Evolutionary conservation across 345 rosid species (phyloP).

Genomic region (Chamaenerion angustifolium): DNA sequence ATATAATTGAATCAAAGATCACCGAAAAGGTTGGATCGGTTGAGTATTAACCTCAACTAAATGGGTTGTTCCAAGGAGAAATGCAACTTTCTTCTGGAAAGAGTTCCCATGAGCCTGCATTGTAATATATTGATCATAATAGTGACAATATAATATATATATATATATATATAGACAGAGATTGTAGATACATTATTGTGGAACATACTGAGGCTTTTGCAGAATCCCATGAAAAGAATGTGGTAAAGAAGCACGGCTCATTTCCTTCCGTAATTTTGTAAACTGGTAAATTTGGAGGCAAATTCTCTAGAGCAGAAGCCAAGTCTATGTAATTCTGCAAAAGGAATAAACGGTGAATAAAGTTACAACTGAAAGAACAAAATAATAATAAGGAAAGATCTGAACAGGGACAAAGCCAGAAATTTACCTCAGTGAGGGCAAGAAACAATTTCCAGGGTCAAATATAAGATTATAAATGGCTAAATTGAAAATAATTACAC

Average conservation of each 20-base stretch:
- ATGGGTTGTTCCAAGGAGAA: constrained; percentile 71
- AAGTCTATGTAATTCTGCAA: constrained; percentile 67
- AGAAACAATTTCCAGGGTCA: too few species aligned
- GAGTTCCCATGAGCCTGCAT: constrained; percentile 83
- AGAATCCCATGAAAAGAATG: constrained; percentile 82
- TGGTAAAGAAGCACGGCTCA: constrained; percentile 89
- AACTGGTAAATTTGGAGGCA: constrained; percentile 70
- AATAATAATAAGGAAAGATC: too few species aligned
- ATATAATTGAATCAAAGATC: too few species aligned
- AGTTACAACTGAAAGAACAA: neutral
- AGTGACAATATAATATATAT: too few species aligned
- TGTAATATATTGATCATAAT: neutral
- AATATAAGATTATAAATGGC: too few species aligned
- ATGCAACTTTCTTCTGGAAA: constrained; percentile 83
- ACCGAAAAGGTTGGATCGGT: too few species aligned
- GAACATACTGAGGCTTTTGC: constrained; percentile 62
- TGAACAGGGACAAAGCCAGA: too few species aligned
- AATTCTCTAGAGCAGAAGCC: constrained; percentile 75
- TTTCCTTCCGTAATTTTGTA: constrained; percentile 90
- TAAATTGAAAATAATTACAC: neutral
- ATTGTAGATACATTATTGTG: neutral
- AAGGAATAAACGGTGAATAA: neutral
- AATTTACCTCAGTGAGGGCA: too few species aligned
- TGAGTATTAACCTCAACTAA: constrained; percentile 50
- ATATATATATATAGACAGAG: too few species aligned